A percentile compares a stretch with the other conserved stretches of the same genome.
phyloP scores from a whole-genome alignment of 2,329 filamentous ascomycete species.

The Botrytis squamosa region DNA sequence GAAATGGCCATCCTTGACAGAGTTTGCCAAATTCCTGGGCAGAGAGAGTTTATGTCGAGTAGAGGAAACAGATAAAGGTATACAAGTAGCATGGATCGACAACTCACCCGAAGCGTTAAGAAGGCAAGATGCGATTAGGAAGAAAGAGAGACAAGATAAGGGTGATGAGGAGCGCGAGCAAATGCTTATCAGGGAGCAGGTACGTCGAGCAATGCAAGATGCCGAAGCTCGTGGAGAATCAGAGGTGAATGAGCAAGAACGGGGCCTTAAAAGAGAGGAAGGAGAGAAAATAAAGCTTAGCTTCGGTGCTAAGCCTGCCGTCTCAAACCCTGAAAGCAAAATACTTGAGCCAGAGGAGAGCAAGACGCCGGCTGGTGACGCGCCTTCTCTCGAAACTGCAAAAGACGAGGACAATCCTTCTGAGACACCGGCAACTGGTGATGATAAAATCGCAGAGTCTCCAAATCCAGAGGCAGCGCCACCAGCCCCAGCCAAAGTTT shows the following conservation, averaged over 20 bases:
- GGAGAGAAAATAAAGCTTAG: slow-evolving; percentile 75
- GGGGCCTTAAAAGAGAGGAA: slow-evolving; percentile 58
- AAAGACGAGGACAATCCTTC: neutral
- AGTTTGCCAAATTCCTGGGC: slow-evolving; percentile 85
- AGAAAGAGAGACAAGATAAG: slow-evolving; percentile 83
- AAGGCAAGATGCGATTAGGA: slow-evolving; percentile 74
- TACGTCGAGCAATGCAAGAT: slow-evolving; percentile 68
- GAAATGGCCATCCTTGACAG: slow-evolving; percentile 81
- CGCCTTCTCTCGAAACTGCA: neutral
- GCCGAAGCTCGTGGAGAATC: slow-evolving; percentile 48
- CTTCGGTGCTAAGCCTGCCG: slow-evolving; percentile 50
- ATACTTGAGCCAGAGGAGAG: neutral
- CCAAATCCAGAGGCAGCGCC: neutral
- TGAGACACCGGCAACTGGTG: neutral
- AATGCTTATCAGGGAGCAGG: slow-evolving; percentile 78
- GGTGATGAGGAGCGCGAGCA: slow-evolving; percentile 90
- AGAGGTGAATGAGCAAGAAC: slow-evolving; percentile 46
- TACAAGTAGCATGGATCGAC: slow-evolving; percentile 89
- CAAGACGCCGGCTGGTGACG: neutral
- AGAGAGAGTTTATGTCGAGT: slow-evolving; percentile 85
- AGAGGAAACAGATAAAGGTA: slow-evolving; percentile 82
- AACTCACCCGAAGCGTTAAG: slow-evolving; percentile 82
- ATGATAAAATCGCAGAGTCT: neutral
- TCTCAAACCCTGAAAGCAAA: slow-evolving; percentile 27
- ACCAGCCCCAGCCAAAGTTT: slow-evolving; percentile 46